phyloP scores from a whole-genome alignment of 2,329 filamentous ascomycete genomes.

The Penicillium sp. region DNA sequence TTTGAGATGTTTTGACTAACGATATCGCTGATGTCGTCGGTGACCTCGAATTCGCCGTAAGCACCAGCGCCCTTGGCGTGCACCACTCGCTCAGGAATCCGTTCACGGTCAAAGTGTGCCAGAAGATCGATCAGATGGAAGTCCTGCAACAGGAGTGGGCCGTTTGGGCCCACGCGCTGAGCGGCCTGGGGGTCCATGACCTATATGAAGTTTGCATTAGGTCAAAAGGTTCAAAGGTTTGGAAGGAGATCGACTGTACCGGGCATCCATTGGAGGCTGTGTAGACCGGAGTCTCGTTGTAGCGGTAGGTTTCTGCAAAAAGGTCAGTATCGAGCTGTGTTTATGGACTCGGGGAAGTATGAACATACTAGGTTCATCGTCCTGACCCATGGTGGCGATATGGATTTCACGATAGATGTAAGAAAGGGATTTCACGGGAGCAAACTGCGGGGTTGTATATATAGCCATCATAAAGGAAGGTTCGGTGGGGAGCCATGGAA shows the following conservation, averaged over 20 bases:
- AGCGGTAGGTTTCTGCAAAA: constrained; percentile 43
- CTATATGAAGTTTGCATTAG: constrained; percentile 17
- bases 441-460: neutral
- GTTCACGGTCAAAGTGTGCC: constrained; percentile 41
- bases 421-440: neutral
- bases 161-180: constrained; percentile 54
- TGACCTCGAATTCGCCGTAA: constrained; percentile 44
- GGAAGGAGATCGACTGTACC: constrained; percentile 15
- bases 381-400: constrained; percentile 33
- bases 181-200: constrained; percentile 51
- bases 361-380: constrained; percentile 33
- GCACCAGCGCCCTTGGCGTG: constrained; percentile 43
- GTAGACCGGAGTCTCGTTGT: constrained; percentile 56
- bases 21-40: constrained; percentile 49
- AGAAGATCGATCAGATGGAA: constrained; percentile 63
- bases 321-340: constrained; percentile 2
- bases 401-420: neutral
- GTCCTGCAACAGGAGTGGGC: constrained; percentile 60
- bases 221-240: neutral
- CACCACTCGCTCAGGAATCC: constrained; percentile 42
- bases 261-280: constrained; percentile 59
- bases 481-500: neutral
- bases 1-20: constrained; percentile 19
- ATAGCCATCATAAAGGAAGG: neutral
- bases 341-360: neutral